These are phyloP conservation scores for Exophiala lecanii-corni DNA, from an alignment of 2,329 filamentous ascomycete species.

Conservation along the genomic window DNA sequence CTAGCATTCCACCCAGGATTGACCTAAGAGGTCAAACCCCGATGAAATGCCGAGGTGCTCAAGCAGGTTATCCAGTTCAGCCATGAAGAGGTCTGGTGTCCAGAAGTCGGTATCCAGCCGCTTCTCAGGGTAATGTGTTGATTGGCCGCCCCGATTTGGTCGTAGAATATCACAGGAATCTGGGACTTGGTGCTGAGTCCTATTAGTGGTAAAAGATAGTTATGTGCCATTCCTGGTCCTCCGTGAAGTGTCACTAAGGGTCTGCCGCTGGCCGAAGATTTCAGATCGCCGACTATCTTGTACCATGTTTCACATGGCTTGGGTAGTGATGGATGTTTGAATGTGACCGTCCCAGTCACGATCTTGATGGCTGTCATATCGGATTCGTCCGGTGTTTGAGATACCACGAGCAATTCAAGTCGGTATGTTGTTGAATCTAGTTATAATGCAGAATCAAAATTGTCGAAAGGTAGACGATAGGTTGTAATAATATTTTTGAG, in stretches of 20 bases:
- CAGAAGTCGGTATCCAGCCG: conserved; percentile 45
- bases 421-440: too few relatives aligned
- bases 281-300: conserved; percentile 35
- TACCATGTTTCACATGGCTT: conserved; percentile 39
- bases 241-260: conserved; percentile 41
- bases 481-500: too few relatives aligned
- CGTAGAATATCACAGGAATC: conserved; percentile 50
- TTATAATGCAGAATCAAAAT: too few relatives aligned
- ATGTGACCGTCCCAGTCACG: conserved; percentile 25
- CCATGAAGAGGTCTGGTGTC: conserved; percentile 44
- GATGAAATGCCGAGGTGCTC: conserved; percentile 36
- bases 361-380: neutral
- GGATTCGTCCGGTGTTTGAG: too few relatives aligned
- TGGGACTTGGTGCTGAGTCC: conserved; percentile 35
- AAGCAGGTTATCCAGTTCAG: conserved; percentile 48
- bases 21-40: conserved; percentile 44
- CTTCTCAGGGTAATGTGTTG: conserved; percentile 46
- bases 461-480: too few relatives aligned
- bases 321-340: conserved; percentile 32
- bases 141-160: conserved; percentile 51
- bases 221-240: conserved; percentile 45
- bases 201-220: conserved; percentile 39
- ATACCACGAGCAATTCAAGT: too few relatives aligned
- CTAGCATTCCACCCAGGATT: conserved; percentile 53
- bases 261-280: conserved; percentile 25